These are phyloP conservation scores for Hamigera avellanea DNA, from an alignment of 495 filamentous ascomycete genomes.

Conservation along the genomic window DNA sequence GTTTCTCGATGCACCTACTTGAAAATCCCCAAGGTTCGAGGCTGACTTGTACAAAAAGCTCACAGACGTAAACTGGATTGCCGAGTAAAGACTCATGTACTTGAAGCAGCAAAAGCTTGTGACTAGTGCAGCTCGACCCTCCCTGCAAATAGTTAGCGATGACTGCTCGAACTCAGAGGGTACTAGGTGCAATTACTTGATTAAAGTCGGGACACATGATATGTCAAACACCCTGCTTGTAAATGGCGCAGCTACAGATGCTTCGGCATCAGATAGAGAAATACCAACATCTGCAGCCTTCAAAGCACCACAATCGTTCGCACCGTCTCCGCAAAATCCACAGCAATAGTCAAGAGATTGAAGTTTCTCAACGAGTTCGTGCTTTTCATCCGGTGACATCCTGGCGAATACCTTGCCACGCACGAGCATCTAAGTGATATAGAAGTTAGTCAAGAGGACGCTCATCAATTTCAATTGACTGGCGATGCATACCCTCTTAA, in stretches of 20 bases:
- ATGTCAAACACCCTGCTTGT: conserved; percentile 95
- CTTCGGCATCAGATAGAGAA: conserved; percentile 93
- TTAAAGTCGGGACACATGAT: conserved; percentile 88
- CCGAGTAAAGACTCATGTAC: conserved; percentile 98
- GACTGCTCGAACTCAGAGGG: neutral
- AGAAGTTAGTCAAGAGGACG: conserved; percentile 9
- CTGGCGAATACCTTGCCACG: conserved; percentile 89
- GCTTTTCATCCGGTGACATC: conserved; percentile 99
- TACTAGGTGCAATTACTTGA: conserved; percentile 39
- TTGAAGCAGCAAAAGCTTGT: conserved; percentile 99
- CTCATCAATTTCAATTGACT: neutral
- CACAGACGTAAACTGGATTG: conserved; percentile 98
- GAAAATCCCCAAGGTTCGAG: conserved; percentile 94
- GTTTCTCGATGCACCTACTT: conserved; percentile 36
- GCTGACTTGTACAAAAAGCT: conserved; percentile 94
- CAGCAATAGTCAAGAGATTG: conserved; percentile 93
- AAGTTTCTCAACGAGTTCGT: conserved; percentile 93
- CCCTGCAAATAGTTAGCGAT: conserved; percentile 33
- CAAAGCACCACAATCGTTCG: conserved; percentile 95
- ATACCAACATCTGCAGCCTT: conserved; percentile 99
- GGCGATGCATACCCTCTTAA: conserved; percentile 44
- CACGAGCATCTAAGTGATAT: conserved; percentile 59
- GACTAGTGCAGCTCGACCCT: conserved; percentile 87
- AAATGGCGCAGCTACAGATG: conserved; percentile 94
- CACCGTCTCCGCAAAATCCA: conserved; percentile 96